These are phyloP conservation scores for Lasiodiplodia hormozganensis DNA, from an alignment of 2,329 filamentous ascomycete species.

Conservation along the genomic window DNA sequence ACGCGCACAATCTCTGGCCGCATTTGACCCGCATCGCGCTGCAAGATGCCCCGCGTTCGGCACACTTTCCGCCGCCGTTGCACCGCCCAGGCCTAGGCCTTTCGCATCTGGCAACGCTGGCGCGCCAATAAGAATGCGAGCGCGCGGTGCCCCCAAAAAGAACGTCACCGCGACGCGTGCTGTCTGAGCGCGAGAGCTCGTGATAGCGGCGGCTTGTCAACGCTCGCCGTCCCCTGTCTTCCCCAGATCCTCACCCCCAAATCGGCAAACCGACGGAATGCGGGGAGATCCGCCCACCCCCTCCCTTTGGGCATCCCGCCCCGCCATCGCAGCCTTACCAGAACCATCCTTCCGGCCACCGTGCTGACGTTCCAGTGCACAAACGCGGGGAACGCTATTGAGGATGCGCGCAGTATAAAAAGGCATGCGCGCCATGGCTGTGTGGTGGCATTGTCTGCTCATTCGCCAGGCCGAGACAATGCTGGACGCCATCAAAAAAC, in stretches of 20 bases:
- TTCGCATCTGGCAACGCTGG: not conserved
- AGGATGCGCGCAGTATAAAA: conserved; percentile 1
- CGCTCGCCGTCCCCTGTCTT: conserved; percentile 12
- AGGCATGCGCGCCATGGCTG: not conserved
- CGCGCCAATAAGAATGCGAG: not conserved
- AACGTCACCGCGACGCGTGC: conserved; percentile 1
- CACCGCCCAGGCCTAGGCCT: not conserved
- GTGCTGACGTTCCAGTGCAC: not conserved
- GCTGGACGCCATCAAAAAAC: conserved; percentile 17
- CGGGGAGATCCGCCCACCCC: conserved; percentile 23
- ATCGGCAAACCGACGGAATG: conserved; percentile 22
- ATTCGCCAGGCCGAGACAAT: conserved; percentile 13
- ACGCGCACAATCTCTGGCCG: conserved; percentile 1
- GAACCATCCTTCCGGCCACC: conserved; percentile 6
- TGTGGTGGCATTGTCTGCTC: conserved; percentile 3
- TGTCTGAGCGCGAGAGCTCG: not conserved
- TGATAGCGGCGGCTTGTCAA: not conserved
- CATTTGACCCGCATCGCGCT: not conserved
- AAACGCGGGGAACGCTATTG: conserved; percentile 9
- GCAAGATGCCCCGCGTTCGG: conserved; percentile 24
- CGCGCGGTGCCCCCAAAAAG: not conserved
- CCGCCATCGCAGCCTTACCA: not conserved
- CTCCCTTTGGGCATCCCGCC: conserved; percentile 22
- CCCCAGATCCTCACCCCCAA: conserved; percentile 20
- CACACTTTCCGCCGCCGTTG: conserved; percentile 22